Evolutionary conservation across 2,329 filamentous ascomycete species (phyloP).

Genomic region (Tolypocladium nubicola): DNA sequence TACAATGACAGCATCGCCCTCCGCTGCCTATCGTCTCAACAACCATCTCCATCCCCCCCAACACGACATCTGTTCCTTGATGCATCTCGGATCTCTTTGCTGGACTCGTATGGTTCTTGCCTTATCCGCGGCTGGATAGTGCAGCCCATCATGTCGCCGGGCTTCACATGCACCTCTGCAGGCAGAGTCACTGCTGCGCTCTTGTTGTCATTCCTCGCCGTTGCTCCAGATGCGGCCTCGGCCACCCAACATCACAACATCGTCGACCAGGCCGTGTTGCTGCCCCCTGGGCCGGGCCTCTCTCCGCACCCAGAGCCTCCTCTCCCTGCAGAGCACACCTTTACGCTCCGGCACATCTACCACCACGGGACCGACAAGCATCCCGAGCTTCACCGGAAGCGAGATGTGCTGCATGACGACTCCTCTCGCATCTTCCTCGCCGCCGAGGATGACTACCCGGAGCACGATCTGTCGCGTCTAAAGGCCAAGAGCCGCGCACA

Average conservation of each 20-base stretch:
- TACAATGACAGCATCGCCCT: conserved; percentile 10
- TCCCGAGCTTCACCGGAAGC: conserved; percentile 64
- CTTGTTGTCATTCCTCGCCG: conserved; percentile 56
- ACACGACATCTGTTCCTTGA: neutral
- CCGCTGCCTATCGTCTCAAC: conserved; percentile 2
- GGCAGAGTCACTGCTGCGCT: conserved; percentile 53
- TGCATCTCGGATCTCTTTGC: neutral
- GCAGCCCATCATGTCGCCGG: conserved; percentile 6
- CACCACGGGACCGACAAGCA: conserved; percentile 80
- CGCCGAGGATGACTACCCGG: conserved; percentile 44
- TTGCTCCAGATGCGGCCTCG: conserved; percentile 33
- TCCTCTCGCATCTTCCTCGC: conserved; percentile 44
- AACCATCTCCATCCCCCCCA: neutral
- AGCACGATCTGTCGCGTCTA: conserved; percentile 41
- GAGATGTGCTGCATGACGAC: conserved; percentile 54
- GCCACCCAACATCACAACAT: conserved; percentile 20
- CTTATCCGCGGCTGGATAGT: neutral
- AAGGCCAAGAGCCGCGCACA: conserved; percentile 52
- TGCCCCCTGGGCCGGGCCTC: conserved; percentile 28
- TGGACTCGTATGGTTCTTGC: neutral
- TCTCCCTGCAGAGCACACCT: conserved; percentile 42
- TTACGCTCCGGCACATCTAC: conserved; percentile 77
- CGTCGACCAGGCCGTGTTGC: conserved; percentile 28
- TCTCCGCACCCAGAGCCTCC: conserved; percentile 32
- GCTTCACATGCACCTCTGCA: conserved; percentile 38